Evolutionary conservation across 371 early-diverging fungal genomes (phyloP), one percentile per base, ranked within the genome.

Genomic region (Mucor circinelloides): DNA sequence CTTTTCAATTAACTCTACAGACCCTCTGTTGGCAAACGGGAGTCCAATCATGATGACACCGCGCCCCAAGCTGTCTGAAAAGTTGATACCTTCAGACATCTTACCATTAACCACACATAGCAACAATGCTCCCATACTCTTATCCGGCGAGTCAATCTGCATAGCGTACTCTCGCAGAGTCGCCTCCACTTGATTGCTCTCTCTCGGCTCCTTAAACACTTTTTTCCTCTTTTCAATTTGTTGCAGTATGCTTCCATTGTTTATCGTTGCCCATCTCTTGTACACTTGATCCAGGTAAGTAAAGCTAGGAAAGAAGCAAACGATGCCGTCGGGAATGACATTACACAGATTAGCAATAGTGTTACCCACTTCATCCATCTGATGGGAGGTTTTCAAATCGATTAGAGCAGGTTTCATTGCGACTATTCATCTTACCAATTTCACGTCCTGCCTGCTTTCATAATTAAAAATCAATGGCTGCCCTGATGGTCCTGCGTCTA

Each of bases 11-110:
- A 97, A 82, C 68, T 95, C 94, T 0, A 85, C 78, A 5, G 91
- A 91, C 0, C 74, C 78, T 44, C 87, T 70, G 64, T 90, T 94
- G 1, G 96, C 93, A 75, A 90, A 95, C 9, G 98, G 97, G 59
- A 97, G 76, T 0, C 97, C 98, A 15, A 95, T 72, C 88, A 97
- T 92, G 21, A 98, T 86, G 0, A 98, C 90, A 5, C 91, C 91
- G 65, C 91, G 83, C 8, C 94, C 97, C 60, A 96, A 68, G 13
- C 88, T 85, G 68, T 97, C 96, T 5, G 93, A 89, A 60, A 97
- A 98, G 73, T 99, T 97, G 73, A 99, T 97, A 5, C 99, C 99
- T 80, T 99, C 99, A 63, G 95, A 95, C 86, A 99, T 87, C 72
- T 92, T 94, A 7, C 99, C 99, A 23, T 97, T 97, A 2, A 99